These are phyloP conservation scores for Hypomyces perniciosus DNA, from an alignment of 2,329 filamentous ascomycete genomes.

Conservation along the genomic window DNA sequence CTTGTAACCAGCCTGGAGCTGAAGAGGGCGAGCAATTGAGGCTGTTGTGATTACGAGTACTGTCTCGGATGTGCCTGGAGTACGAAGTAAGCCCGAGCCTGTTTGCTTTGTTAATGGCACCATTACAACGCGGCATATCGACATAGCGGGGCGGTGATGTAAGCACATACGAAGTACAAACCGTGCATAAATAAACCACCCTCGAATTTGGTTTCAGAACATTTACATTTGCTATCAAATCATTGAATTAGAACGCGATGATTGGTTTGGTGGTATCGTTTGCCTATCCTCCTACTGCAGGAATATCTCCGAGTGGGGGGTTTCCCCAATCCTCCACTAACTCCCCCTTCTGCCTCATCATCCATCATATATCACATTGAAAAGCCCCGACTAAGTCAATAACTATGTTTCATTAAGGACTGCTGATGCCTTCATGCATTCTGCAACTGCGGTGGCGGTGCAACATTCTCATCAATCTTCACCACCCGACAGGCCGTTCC, in stretches of 20 bases:
- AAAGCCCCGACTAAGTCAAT: no score
- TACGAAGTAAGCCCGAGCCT: no score
- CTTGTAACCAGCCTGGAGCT: background rate
- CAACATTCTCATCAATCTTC: slow-evolving; percentile 39
- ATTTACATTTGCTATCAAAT: no score
- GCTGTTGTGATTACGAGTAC: background rate
- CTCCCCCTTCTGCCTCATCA: no score
- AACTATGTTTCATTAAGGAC: no score
- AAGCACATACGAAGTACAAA: background rate
- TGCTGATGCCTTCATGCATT: background rate
- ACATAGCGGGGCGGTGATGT: background rate
- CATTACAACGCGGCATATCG: background rate
- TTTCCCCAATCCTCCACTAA: no score
- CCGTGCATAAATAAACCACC: background rate
- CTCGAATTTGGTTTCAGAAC: background rate
- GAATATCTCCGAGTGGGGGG: no score
- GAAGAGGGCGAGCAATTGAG: background rate
- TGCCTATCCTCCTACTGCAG: no score
- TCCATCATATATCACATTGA: no score
- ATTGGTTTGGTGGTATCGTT: no score
- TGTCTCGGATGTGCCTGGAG: background rate
- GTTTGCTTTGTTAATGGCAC: background rate
- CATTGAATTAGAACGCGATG: no score
- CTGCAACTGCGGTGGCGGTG: slow-evolving; percentile 23
- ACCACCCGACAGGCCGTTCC: slow-evolving; percentile 54